A percentile compares a stretch with the other conserved stretches of the same genome.
These are phyloP conservation scores for Henckelia pumila DNA, from an alignment of 257 asterid species.

Conservation along the genomic window DNA sequence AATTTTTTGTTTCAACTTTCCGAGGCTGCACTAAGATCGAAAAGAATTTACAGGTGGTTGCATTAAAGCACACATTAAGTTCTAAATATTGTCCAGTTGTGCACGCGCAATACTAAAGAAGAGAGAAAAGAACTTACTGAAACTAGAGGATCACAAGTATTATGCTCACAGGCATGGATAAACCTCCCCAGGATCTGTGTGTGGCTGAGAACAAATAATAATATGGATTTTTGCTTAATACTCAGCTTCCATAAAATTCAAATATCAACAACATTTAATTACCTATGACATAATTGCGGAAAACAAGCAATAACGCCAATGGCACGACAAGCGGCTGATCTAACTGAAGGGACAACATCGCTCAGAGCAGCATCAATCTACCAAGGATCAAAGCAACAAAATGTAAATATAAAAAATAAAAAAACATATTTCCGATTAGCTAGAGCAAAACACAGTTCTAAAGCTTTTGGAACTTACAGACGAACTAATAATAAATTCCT, in stretches of 20 bases:
- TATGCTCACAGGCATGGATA: slow-evolving; percentile 58
- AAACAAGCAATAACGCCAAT: slow-evolving; percentile 90
- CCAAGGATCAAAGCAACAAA: slow-evolving; percentile 28
- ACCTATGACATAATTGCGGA: slow-evolving; percentile 75
- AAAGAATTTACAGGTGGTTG: too few relatives aligned
- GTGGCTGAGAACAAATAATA: slow-evolving; percentile 39
- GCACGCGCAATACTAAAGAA: not conserved
- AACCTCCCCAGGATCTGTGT: slow-evolving; percentile 66
- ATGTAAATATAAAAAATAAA: too few relatives aligned
- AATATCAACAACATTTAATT: slow-evolving; percentile 22
- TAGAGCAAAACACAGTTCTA: slow-evolving; percentile 10
- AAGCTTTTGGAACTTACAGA: slow-evolving; percentile 51
- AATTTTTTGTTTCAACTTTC: too few relatives aligned
- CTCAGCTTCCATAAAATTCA: slow-evolving; percentile 20
- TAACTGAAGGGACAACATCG: slow-evolving; percentile 78
- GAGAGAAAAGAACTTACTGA: slow-evolving; percentile 53
- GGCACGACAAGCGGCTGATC: slow-evolving; percentile 96
- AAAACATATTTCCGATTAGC: not conserved
- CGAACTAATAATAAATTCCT: slow-evolving; percentile 59
- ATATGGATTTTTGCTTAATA: slow-evolving; percentile 13
- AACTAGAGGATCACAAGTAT: slow-evolving; percentile 55
- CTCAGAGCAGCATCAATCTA: slow-evolving; percentile 65
- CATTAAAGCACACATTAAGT: too few relatives aligned
- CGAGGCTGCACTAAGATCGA: too few relatives aligned
- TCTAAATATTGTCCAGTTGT: not conserved